These are phyloP conservation scores for Solanum sejunctum DNA, from an alignment of 257 asterid genomes.

Conservation along the genomic window DNA sequence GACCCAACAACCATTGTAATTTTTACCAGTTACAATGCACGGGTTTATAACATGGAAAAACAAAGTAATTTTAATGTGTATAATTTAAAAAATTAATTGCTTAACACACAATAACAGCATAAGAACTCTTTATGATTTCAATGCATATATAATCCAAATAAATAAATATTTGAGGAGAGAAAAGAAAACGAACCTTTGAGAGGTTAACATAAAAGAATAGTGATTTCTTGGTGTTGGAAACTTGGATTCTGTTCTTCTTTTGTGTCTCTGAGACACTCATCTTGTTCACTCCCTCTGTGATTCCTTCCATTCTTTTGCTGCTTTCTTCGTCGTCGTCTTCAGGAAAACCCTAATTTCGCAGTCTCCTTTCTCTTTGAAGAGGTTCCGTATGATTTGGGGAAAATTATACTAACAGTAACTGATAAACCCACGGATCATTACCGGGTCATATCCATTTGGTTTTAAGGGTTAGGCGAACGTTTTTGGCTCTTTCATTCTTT, in stretches of 20 bases:
- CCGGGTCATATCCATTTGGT: neutral
- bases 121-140: neutral
- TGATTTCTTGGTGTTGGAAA: slow-evolving; percentile 33
- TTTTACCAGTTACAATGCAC: neutral
- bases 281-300: slow-evolving; percentile 33
- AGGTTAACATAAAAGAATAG: slow-evolving; percentile 34
- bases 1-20: neutral
- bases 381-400: neutral
- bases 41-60: neutral
- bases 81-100: neutral
- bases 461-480: neutral
- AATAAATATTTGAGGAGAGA: neutral
- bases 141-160: neutral
- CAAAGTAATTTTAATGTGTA: neutral
- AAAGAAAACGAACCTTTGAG: slow-evolving; percentile 9
- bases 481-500: neutral
- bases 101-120: neutral
- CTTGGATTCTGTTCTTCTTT: slow-evolving; percentile 29
- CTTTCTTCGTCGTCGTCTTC: neutral
- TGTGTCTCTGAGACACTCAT: slow-evolving; percentile 8
- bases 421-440: neutral
- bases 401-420: neutral
- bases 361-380: neutral
- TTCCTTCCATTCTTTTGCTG: slow-evolving; percentile 15
- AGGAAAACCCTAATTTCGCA: neutral